Evolutionary conservation across 1,284 basidiomycete genomes (phyloP).

Genomic region (Puccinia polysora): DNA sequence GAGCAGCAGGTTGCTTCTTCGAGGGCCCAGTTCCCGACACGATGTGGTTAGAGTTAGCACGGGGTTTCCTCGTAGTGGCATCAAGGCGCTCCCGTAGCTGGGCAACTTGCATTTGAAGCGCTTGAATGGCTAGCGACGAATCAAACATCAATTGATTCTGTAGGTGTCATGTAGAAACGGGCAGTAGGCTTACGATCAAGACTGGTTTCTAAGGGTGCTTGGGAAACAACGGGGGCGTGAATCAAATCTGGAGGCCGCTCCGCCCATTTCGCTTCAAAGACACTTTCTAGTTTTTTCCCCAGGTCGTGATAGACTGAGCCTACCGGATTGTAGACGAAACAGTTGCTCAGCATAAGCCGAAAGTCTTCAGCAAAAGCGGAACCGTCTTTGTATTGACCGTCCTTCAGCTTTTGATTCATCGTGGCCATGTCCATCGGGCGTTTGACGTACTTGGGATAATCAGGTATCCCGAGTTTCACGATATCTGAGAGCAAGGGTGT

Average conservation of each 20-base stretch:
- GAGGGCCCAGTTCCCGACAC: constrained; percentile 11
- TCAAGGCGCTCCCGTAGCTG: constrained; percentile 17
- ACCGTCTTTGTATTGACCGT: constrained; percentile 68
- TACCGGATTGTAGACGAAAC: constrained; percentile 82
- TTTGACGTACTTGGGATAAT: constrained; percentile 82
- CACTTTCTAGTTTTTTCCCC: constrained; percentile 70
- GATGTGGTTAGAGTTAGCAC: not conserved
- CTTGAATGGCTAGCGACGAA: constrained; percentile 7
- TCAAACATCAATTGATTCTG: not conserved
- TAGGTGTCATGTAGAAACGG: not conserved
- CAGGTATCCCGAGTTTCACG: constrained; percentile 72
- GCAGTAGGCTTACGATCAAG: not conserved
- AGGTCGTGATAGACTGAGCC: constrained; percentile 79
- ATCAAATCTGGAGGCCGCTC: constrained; percentile 59
- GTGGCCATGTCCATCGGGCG: constrained; percentile 90
- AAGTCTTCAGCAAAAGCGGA: constrained; percentile 83
- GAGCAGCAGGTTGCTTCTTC: constrained; percentile 25
- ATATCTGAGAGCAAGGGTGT: constrained; percentile 59
- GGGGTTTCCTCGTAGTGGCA: not conserved
- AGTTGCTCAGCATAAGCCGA: constrained; percentile 89
- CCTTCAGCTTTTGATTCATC: constrained; percentile 76
- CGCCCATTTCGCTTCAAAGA: constrained; percentile 89
- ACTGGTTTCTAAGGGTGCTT: not conserved
- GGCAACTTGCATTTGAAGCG: constrained; percentile 17
- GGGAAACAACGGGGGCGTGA: constrained; percentile 16